phyloP scores from a whole-genome alignment of 2,329 filamentous ascomycete genomes.

The Mollisiaceae sp. region DNA sequence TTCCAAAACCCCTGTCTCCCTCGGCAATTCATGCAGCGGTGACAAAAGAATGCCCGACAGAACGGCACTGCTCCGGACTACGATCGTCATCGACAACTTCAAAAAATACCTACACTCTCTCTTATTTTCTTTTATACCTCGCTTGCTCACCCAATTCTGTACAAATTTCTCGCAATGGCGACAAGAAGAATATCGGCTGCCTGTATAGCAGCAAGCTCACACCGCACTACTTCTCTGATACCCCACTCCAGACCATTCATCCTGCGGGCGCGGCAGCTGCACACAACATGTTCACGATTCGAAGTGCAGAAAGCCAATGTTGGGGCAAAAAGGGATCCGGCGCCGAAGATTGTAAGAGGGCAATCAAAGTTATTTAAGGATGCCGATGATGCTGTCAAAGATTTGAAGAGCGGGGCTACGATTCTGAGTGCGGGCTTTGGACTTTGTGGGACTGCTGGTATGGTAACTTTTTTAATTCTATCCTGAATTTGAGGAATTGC shows the following conservation, averaged over 20 bases:
- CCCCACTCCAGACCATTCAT: slow-evolving; percentile 22
- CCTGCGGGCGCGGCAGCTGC: slow-evolving; percentile 24
- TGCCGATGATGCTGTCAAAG: slow-evolving; percentile 38
- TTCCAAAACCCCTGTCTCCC: neutral
- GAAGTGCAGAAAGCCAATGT: slow-evolving; percentile 33
- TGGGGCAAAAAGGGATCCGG: slow-evolving; percentile 31
- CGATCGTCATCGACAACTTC: slow-evolving; percentile 18
- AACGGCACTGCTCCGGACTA: no score
- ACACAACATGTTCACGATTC: slow-evolving; percentile 24
- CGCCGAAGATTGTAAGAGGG: slow-evolving; percentile 34
- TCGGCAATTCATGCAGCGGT: slow-evolving; percentile 10
- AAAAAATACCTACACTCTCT: slow-evolving; percentile 13
- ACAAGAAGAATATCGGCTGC: slow-evolving; percentile 30
- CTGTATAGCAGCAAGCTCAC: slow-evolving; percentile 26
- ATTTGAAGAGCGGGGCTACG: slow-evolving; percentile 62
- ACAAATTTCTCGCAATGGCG: slow-evolving; percentile 26
- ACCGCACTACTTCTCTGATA: slow-evolving; percentile 19
- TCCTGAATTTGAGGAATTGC: slow-evolving; percentile 9
- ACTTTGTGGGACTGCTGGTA: slow-evolving; percentile 77
- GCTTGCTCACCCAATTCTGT: neutral
- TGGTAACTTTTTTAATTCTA: slow-evolving; percentile 32
- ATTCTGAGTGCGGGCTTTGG: slow-evolving; percentile 81
- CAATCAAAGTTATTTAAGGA: slow-evolving; percentile 37
- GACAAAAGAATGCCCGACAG: slow-evolving; percentile 18
- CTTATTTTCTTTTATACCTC: slow-evolving; percentile 6